Evolutionary conservation across 768 basidiomycete species (phyloP), one percentile per base, ranked within the genome.

Genomic region (Lyophyllum semitale): DNA sequence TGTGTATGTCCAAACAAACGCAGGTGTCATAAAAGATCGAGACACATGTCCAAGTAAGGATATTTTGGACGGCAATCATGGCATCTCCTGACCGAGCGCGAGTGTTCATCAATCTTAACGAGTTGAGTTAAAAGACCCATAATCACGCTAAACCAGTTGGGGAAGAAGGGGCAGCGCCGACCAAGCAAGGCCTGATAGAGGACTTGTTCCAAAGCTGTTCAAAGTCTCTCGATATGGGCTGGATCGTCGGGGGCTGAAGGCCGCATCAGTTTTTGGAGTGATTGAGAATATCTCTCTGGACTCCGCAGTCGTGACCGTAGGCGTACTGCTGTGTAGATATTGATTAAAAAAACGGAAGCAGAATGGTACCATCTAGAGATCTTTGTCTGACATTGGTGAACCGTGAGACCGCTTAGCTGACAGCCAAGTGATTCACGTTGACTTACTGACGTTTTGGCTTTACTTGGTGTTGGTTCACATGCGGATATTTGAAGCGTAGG

Each of bases 61-160:
- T 46, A 54, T 54, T 54, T 44, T 17, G 53, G 15, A 57, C 52
- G 54, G 55, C 51, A 60, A 46, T 58, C 55, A 52, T 59, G 58
- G 29, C 49, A 54, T 33, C 25, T 51, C 59, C 48, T 50, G 55
- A 58, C 53, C 56, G 57, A 9, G 53, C 41, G 27, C 46, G 41
- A 53, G 32, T 57, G 49, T 54, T 47, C 54, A 59, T 59, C 55
- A 54, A 53, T 51, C 40, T 47, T 42, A 38, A 43, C 20, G 35
- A 17, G 8, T 38, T 48, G 42, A 23, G 41, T n/a, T n/a, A 38
- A 43, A 22, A 29, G 27, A 22, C 20, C 15, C 37, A 38, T n/a
- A 38, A 43, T 20, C 22, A 54, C 27, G 35, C 46, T 58, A 58
- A 26, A 11, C 48, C 45, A 9, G 38, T 23, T 33, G 45, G 55